phyloP scores from a whole-genome alignment of 1,284 basidiomycete species.

The Ustilago tritici region DNA sequence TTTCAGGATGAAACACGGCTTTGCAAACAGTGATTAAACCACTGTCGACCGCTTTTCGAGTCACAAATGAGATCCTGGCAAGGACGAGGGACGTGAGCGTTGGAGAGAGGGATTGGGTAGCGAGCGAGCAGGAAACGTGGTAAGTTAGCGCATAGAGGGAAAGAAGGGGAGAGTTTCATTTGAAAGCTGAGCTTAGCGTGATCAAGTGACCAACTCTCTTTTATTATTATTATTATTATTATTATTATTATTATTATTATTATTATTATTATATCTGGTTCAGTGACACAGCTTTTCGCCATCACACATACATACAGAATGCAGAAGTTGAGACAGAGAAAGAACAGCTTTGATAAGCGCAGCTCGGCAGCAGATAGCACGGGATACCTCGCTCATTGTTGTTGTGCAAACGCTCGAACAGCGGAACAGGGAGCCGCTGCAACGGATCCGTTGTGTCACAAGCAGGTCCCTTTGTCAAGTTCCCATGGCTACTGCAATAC shows the following conservation, averaged over 20 bases:
- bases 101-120: not conserved
- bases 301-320: not conserved
- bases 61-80: not conserved
- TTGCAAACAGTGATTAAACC: not conserved
- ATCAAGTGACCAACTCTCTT: not conserved
- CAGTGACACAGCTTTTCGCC: not conserved
- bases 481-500: not conserved
- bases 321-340: no score
- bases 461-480: not conserved
- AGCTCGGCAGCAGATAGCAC: no score
- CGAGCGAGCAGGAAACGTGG: not conserved
- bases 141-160: not conserved
- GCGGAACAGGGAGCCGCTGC: not conserved
- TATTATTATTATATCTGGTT: not conserved
- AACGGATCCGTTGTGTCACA: not conserved
- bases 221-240: not conserved
- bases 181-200: not conserved
- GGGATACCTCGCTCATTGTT: not conserved
- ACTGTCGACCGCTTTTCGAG: not conserved
- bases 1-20: slow-evolving; percentile 3
- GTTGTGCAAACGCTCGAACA: not conserved
- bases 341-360: no score
- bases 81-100: not conserved
- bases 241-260: not conserved
- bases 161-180: not conserved